Evolutionary conservation across 2,329 filamentous ascomycete genomes (phyloP).

Genomic region (Aspergillus persii): DNA sequence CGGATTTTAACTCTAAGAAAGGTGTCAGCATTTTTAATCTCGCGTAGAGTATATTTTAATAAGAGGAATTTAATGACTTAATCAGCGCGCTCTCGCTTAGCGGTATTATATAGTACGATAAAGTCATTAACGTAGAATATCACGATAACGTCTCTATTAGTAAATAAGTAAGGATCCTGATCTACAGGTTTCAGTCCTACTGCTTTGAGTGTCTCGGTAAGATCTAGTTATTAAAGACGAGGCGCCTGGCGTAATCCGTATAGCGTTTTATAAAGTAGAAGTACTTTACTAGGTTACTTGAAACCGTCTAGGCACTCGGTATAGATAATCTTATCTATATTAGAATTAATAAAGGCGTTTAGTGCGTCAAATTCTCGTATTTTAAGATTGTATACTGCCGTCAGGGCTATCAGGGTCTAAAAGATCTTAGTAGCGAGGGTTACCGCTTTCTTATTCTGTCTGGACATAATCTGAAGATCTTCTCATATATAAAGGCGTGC

Average conservation of each 20-base stretch:
- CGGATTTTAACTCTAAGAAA: too few relatives aligned
- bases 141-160: too few relatives aligned
- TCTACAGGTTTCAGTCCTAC: not conserved
- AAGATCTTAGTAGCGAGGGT: not conserved
- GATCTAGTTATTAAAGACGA: not conserved
- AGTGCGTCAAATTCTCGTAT: not conserved
- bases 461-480: not conserved
- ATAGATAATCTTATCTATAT: not conserved
- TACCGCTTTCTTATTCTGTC: not conserved
- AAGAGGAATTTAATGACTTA: too few relatives aligned
- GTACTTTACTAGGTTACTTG: not conserved
- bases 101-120: too few relatives aligned
- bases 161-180: not conserved
- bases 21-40: too few relatives aligned
- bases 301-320: not conserved
- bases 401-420: not conserved
- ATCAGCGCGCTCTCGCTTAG: too few relatives aligned
- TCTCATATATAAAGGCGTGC: not conserved
- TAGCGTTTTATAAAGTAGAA: not conserved
- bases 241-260: not conserved
- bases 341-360: not conserved
- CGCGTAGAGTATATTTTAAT: too few relatives aligned
- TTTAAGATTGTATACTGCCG: not conserved
- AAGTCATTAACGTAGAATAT: too few relatives aligned
- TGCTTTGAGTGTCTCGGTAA: not conserved